Conservation (phyloP, 1,284 basidiomycete genomes). For the Ustilago sp. region DNA sequence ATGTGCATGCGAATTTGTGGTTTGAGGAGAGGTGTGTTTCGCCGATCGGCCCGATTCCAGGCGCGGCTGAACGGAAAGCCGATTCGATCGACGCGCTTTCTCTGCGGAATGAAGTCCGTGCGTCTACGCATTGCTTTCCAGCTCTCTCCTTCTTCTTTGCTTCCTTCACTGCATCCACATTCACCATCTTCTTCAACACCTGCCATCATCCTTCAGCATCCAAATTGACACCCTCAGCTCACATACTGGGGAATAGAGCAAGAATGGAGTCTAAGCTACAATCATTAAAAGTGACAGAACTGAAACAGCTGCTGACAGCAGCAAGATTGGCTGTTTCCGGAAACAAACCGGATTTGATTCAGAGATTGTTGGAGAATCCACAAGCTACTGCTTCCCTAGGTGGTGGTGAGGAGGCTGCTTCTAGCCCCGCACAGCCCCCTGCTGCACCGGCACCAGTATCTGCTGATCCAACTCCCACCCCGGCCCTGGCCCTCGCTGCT, state of each 20-base stretch:
- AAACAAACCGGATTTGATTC: conserved; percentile 64
- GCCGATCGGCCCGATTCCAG: neutral
- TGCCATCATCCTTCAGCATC: too few relatives aligned
- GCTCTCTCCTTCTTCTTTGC: neutral
- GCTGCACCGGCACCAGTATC: conserved; percentile 12
- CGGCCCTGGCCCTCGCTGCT: conserved; percentile 1
- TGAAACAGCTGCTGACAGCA: conserved; percentile 58
- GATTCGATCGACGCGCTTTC: conserved; percentile 1
- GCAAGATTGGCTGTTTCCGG: conserved; percentile 56
- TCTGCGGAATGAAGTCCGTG: neutral
- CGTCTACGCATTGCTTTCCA: neutral
- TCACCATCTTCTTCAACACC: neutral
- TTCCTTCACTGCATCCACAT: neutral
- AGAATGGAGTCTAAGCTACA: conserved; percentile 62
- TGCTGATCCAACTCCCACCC: neutral
- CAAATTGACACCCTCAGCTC: neutral
- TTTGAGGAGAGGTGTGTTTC: neutral
- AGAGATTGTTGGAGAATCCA: conserved; percentile 63
- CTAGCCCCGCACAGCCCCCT: conserved; percentile 8
- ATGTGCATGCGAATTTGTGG: neutral
- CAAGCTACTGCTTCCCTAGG: conserved; percentile 46
- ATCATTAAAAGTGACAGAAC: conserved; percentile 62
- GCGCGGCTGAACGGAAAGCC: neutral
- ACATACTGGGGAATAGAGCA: neutral
- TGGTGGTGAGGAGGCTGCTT: neutral